A percentile compares a stretch with the other conserved stretches of the same genome.
Evolutionary conservation across 345 rosid genomes (phyloP).

Genomic region (Tarenaya hassleriana): DNA sequence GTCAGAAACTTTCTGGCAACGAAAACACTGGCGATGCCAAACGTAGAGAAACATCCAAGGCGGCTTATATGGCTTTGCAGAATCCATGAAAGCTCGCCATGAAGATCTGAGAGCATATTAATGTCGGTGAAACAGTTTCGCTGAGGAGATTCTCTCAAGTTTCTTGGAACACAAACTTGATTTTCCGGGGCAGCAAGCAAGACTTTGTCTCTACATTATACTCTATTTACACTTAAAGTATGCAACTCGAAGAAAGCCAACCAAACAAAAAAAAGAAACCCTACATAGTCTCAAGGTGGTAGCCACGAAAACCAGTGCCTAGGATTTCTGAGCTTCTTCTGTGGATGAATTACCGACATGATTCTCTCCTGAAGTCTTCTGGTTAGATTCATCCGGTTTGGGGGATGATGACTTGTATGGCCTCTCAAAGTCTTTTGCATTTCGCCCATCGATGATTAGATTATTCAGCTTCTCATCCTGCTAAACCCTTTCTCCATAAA

Average conservation of each 20-base stretch:
- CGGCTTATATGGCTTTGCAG: too few species aligned
- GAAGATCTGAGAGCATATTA: too few species aligned
- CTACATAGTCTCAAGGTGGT: neutral
- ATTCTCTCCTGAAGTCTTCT: slow-evolving; percentile 35
- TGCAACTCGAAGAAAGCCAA: neutral
- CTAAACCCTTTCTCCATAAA: slow-evolving; percentile 15
- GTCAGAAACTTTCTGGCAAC: too few species aligned
- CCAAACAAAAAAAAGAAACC: neutral
- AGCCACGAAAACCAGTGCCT: neutral
- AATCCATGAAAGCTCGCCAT: too few species aligned
- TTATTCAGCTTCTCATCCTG: slow-evolving; percentile 88
- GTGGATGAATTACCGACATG: slow-evolving; percentile 37
- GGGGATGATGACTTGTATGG: slow-evolving; percentile 51
- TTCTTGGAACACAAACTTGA: too few species aligned
- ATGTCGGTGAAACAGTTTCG: too few species aligned
- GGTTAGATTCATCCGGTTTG: slow-evolving; percentile 32
- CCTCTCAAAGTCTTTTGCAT: slow-evolving; percentile 69
- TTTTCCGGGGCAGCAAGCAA: too few species aligned
- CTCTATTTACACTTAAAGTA: too few species aligned
- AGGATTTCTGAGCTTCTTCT: slow-evolving; percentile 45
- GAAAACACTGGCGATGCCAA: too few species aligned
- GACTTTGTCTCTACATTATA: too few species aligned
- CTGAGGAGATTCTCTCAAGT: too few species aligned
- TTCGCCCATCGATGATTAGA: slow-evolving; percentile 50
- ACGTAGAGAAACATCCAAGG: too few species aligned